phyloP scores from a whole-genome alignment of 2,329 filamentous ascomycete genomes.

The Periconia macrospinosa region DNA sequence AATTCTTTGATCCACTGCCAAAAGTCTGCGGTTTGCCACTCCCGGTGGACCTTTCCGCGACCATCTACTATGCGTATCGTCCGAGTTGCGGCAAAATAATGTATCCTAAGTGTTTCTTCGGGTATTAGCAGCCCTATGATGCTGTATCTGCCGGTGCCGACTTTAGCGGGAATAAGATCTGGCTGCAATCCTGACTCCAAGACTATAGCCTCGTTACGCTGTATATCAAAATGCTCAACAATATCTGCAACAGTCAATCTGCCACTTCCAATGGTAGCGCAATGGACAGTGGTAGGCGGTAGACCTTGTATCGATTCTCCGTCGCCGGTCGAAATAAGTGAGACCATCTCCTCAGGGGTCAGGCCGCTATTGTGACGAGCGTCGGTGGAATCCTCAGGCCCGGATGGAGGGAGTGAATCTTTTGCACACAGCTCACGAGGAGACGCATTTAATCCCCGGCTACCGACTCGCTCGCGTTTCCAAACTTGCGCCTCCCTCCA shows the following conservation, averaged over 20 bases:
- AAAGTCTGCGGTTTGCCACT: constrained; percentile 32
- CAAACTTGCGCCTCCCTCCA: constrained; percentile 67
- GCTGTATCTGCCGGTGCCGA: constrained; percentile 66
- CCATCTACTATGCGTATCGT: constrained; percentile 35
- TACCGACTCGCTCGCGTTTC: constrained; percentile 29
- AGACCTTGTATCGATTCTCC: constrained; percentile 21
- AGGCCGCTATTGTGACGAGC: not conserved
- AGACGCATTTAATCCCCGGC: not conserved
- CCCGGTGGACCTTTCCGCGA: constrained; percentile 25
- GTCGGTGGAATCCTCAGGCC: not conserved
- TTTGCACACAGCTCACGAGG: not conserved
- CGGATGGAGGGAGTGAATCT: not conserved
- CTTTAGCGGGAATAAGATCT: constrained; percentile 43
- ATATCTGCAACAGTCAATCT: constrained; percentile 40
- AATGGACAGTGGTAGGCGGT: constrained; percentile 35
- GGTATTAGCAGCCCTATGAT: constrained; percentile 70
- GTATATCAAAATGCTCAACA: constrained; percentile 38
- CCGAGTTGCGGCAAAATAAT: constrained; percentile 33
- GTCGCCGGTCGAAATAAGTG: constrained; percentile 31
- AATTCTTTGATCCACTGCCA: constrained; percentile 46
- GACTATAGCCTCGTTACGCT: constrained; percentile 43
- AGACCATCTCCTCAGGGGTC: constrained; percentile 24
- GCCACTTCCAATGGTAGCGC: constrained; percentile 37
- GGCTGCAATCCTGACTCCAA: constrained; percentile 52
- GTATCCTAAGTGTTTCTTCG: constrained; percentile 49